Conservation (phyloP, 208 protist genomes). For the Blastocrithidia nonstop region DNA sequence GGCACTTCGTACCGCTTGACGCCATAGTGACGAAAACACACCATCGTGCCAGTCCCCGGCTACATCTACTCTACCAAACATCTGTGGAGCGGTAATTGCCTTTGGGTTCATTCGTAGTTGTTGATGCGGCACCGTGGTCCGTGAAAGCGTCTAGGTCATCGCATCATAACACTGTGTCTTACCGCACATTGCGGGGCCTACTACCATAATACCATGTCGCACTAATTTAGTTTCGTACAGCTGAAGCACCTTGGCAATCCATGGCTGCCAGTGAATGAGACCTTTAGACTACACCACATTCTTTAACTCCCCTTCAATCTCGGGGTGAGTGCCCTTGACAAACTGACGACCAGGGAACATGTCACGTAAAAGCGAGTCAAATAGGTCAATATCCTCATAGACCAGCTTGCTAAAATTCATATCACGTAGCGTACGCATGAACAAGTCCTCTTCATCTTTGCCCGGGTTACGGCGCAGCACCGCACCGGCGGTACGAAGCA, state of each 20-base stretch:
- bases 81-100: conserved; percentile 90
- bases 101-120: conserved; percentile 92
- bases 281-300: conserved; percentile 78
- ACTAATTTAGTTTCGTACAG: conserved; percentile 92
- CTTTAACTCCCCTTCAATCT: conserved; percentile 84
- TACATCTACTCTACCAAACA: conserved; percentile 92
- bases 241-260: conserved; percentile 89
- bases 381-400: conserved; percentile 94
- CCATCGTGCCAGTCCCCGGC: conserved; percentile 94
- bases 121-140: conserved; percentile 77
- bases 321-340: conserved; percentile 83
- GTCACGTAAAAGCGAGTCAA: conserved; percentile 91
- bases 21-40: conserved; percentile 88
- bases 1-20: conserved; percentile 68
- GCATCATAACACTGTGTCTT: conserved; percentile 91
- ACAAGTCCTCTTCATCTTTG: conserved; percentile 88
- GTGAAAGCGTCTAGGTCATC: conserved; percentile 77
- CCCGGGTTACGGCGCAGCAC: conserved; percentile 74
- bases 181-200: conserved; percentile 86
- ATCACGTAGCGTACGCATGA: conserved; percentile 94
- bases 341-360: conserved; percentile 88
- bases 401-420: conserved; percentile 98
- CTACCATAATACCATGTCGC: conserved; percentile 92
- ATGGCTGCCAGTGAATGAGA: conserved; percentile 69
- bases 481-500: conserved; percentile 91